Evolutionary conservation across 495 filamentous ascomycete genomes (phyloP).

Genomic region (Aspergillus incahuasiensis): DNA sequence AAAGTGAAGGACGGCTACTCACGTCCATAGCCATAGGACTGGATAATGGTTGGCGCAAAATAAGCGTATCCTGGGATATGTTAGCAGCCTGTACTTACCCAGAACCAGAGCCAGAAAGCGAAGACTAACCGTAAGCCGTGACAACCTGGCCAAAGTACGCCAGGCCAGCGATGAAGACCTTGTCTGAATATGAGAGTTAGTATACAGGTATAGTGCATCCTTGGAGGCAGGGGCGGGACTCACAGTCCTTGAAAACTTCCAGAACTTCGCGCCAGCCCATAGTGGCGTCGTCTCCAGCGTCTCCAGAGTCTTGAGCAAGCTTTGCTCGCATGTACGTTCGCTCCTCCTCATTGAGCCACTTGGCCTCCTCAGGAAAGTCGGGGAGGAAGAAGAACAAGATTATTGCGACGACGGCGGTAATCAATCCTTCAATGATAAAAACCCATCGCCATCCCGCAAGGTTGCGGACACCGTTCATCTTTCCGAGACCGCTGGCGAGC

Average conservation of each 20-base stretch:
- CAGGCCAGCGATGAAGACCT: slow-evolving; percentile 71
- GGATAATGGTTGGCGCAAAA: slow-evolving; percentile 76
- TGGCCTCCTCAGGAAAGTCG: slow-evolving; percentile 61
- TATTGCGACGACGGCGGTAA: slow-evolving; percentile 69
- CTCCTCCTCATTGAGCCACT: slow-evolving; percentile 69
- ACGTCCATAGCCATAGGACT: slow-evolving; percentile 56
- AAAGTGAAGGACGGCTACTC: slow-evolving; percentile 10
- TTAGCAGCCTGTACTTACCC: slow-evolving; percentile 11
- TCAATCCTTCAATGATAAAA: slow-evolving; percentile 63
- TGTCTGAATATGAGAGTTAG: slow-evolving; percentile 36
- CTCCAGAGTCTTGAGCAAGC: slow-evolving; percentile 73
- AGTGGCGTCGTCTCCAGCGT: slow-evolving; percentile 59
- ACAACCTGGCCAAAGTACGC: slow-evolving; percentile 86
- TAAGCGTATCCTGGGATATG: slow-evolving; percentile 53
- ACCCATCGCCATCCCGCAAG: slow-evolving; percentile 88
- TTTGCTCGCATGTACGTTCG: slow-evolving; percentile 66
- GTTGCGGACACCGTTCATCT: slow-evolving; percentile 59
- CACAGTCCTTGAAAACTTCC: slow-evolving; percentile 70
- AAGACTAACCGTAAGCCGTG: slow-evolving; percentile 64
- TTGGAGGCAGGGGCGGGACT: slow-evolving; percentile 17
- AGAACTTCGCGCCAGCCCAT: slow-evolving; percentile 61
- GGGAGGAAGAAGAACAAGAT: slow-evolving; percentile 77
- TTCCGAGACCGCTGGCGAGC: slow-evolving; percentile 76
- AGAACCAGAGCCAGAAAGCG: slow-evolving; percentile 13
- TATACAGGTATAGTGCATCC: slow-evolving; percentile 1